Percentiles rank a stretch among this genome's conserved stretches.
Evolutionary conservation across 441 rosid species (phyloP).

Genomic region (Erysimum pusillum): DNA sequence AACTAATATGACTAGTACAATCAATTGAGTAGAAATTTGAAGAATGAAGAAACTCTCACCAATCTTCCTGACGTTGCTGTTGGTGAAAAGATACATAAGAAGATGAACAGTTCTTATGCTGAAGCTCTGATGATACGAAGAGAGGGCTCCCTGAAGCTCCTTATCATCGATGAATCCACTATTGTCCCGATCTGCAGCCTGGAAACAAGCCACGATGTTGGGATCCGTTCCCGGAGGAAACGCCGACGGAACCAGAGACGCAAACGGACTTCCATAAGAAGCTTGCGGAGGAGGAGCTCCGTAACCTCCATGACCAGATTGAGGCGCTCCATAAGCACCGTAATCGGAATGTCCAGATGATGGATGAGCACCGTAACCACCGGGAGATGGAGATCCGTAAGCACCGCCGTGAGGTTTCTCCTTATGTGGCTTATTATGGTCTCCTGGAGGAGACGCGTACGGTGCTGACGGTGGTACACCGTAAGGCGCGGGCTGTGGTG

Average conservation of each 20-base stretch:
- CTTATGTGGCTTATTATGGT: constrained; percentile 59
- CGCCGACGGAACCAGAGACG: constrained; percentile 73
- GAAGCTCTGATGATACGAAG: constrained; percentile 82
- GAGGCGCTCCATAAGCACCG: constrained; percentile 48
- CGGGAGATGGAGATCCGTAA: constrained; percentile 35
- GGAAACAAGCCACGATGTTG: constrained; percentile 73
- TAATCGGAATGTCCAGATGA: constrained; percentile 14
- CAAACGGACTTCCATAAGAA: constrained; percentile 67
- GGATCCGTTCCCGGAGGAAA: constrained; percentile 93
- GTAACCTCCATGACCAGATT: constrained; percentile 48
- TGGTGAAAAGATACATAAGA: constrained; percentile 86
- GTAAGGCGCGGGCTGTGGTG: constrained; percentile 50
- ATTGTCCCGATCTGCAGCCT: constrained; percentile 81
- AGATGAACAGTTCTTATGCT: constrained; percentile 89
- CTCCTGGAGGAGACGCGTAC: constrained; percentile 50
- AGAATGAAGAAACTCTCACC: constrained; percentile 56
- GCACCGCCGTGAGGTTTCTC: constrained; percentile 54
- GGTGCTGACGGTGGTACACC: constrained; percentile 60
- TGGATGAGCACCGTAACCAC: constrained; percentile 43
- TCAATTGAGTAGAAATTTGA: neutral
- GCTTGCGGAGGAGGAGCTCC: constrained; percentile 45
- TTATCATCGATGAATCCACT: constrained; percentile 87
- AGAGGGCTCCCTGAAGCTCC: constrained; percentile 86
- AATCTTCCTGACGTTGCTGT: constrained; percentile 75
- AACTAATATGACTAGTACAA: neutral